Percentiles rank a stretch among this genome's conserved stretches.
phyloP scores from a whole-genome alignment of 139 green algal species.

The Auxenochlorella pyrenoidosa region DNA sequence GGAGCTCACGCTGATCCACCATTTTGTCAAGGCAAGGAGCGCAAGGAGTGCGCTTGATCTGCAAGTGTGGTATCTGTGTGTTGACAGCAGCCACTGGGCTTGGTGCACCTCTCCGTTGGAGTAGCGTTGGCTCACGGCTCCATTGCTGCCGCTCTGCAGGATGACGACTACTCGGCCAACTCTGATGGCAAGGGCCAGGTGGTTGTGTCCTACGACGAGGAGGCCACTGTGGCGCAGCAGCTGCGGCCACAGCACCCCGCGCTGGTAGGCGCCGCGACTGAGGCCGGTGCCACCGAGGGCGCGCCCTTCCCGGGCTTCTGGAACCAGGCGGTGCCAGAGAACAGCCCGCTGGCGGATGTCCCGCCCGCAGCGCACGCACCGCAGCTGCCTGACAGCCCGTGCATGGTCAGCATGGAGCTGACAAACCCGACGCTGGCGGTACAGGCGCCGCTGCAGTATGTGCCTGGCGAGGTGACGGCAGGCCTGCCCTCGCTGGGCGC shows the following conservation, averaged over 20 bases:
- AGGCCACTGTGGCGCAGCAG: not conserved
- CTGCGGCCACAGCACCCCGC: constrained; percentile 21
- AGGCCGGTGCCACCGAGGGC: not conserved
- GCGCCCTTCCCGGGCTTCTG: constrained; percentile 25
- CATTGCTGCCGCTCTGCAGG: not conserved
- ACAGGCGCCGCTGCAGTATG: not conserved
- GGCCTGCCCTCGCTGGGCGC: constrained; percentile 33
- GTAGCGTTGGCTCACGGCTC: no score
- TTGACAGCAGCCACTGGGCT: no score
- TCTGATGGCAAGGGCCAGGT: constrained; percentile 11
- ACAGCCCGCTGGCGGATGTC: constrained; percentile 25
- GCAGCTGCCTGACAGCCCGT: constrained; percentile 14
- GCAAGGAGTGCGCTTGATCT: no score
- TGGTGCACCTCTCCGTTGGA: no score
- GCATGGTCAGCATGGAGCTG: constrained; percentile 42
- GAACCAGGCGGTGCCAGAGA: constrained; percentile 21
- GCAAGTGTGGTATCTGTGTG: no score
- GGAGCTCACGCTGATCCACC: constrained; percentile 49
- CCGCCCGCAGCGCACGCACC: not conserved
- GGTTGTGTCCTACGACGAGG: constrained; percentile 17
- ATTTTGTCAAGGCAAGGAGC: constrained; percentile 45
- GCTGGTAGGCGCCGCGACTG: not conserved
- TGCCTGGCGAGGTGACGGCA: constrained; percentile 46
- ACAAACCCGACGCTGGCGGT: constrained; percentile 1
- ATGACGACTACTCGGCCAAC: constrained; percentile 26